Base-by-base conservation (phyloP, 31 red algal species). In the Odonthalia washingtoniensis region DNA sequence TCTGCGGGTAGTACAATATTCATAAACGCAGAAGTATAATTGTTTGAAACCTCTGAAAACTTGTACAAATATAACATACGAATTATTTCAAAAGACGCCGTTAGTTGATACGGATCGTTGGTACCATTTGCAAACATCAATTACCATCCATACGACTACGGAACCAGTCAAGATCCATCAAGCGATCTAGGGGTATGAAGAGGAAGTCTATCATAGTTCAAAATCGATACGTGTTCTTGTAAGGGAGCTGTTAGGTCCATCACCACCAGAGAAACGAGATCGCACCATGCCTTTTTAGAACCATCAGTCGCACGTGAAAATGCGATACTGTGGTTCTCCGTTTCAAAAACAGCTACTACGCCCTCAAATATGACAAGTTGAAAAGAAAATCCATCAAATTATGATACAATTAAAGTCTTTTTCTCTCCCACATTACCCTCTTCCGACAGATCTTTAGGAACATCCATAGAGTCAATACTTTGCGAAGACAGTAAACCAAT, bases 321-420 rank as follows among this genome's bases (percentile, higher is more conserved):
- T 5, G 82, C 43, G 49, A 91, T 84, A 33, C 73, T 78, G 53
- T 83, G 87, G 4, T 86, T 65, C 40, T 60, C 83, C 82, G 91
- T 83, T 66, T 95, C 93, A 6, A 91, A 57, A 17, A 91, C 38
- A 26, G 93, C 93, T 2, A 95, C 72, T 41, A 70, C 93, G 18
- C 93, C 93, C 17, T 83, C 88, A 14, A 88, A 90, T 12, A 88
- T 83, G 3, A 90, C 84, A 38, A 95, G 88, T 53, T 95, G 87
- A 73, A 87, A 82, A 3, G 62, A 83, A 24, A 95, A n/a, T n/a
- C n/a, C n/a, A n/a, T n/a, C n/a, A n/a, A n/a, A n/a, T n/a, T n/a
- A n/a, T n/a, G n/a, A n/a, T 73, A 38, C 93, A 87, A 61, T 95
- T 88, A 72, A 95, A 91, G 40, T 94, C 81, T 16, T 84, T 83